These are phyloP conservation scores for Clitocybe nebularis DNA, from an alignment of 1,284 basidiomycete species.

Conservation along the genomic window DNA sequence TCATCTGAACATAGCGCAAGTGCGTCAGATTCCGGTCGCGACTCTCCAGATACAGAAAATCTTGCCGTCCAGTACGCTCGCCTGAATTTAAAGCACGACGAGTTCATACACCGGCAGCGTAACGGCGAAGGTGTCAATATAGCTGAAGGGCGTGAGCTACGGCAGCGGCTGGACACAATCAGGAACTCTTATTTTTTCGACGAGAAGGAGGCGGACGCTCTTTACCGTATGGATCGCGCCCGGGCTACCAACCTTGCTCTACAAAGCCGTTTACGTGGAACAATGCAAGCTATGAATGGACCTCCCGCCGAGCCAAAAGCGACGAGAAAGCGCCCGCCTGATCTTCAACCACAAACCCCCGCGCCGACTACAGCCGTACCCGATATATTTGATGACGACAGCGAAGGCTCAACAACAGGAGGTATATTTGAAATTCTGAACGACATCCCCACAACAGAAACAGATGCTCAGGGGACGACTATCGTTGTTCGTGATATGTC, in stretches of 20 bases:
- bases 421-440: slow-evolving; percentile 83
- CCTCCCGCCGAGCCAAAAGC: slow-evolving; percentile 4
- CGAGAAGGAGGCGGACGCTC: slow-evolving; percentile 60
- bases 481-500: slow-evolving; percentile 73
- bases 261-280: slow-evolving; percentile 47
- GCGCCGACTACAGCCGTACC: slow-evolving; percentile 10
- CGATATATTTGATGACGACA: slow-evolving; percentile 57
- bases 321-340: slow-evolving; percentile 21
- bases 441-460: slow-evolving; percentile 51
- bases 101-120: slow-evolving; percentile 27
- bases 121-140: slow-evolving; percentile 10
- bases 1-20: slow-evolving; percentile 12
- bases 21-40: slow-evolving; percentile 25
- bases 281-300: slow-evolving; percentile 1
- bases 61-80: slow-evolving; percentile 62
- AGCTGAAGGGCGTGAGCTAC: slow-evolving; percentile 34
- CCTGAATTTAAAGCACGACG: slow-evolving; percentile 47
- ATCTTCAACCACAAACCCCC: slow-evolving; percentile 17
- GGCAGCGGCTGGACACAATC: slow-evolving; percentile 49
- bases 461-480: slow-evolving; percentile 49
- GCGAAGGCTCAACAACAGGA: slow-evolving; percentile 47
- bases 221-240: slow-evolving; percentile 55
- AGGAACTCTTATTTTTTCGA: slow-evolving; percentile 77
- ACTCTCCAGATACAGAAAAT: slow-evolving; percentile 44
- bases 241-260: slow-evolving; percentile 49